These are phyloP conservation scores for Prunella vulgaris DNA, from an alignment of 257 asterid genomes.

Conservation along the genomic window DNA sequence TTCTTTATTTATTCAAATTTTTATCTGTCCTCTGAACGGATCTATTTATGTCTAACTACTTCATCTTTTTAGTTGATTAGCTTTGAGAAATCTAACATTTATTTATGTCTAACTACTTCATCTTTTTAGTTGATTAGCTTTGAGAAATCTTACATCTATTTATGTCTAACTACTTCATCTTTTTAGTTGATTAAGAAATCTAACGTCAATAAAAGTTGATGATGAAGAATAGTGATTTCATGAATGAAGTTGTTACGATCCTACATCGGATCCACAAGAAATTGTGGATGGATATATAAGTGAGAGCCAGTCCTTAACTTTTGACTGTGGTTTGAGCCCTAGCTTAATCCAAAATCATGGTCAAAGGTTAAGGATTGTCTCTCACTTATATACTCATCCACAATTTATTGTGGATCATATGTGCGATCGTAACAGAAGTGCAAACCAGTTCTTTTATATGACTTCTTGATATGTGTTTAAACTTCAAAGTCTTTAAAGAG, in stretches of 20 bases:
- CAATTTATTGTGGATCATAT: too few relatives aligned
- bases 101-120: background rate
- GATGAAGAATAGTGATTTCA: background rate
- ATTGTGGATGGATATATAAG: too few relatives aligned
- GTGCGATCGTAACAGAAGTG: too few relatives aligned
- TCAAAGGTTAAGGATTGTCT: too few relatives aligned
- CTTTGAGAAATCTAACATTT: background rate
- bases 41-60: background rate
- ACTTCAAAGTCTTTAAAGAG: background rate
- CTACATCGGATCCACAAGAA: too few relatives aligned
- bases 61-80: background rate
- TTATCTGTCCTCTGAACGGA: background rate
- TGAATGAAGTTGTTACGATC: conserved; percentile 7
- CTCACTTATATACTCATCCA: too few relatives aligned
- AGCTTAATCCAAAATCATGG: too few relatives aligned
- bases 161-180: background rate
- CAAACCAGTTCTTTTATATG: background rate
- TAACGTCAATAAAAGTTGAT: background rate
- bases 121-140: background rate
- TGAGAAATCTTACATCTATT: background rate
- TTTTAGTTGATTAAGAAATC: background rate
- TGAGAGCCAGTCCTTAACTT: too few relatives aligned
- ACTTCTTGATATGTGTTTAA: conserved; percentile 1
- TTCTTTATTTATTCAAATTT: background rate
- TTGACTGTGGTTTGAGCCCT: too few relatives aligned